A percentile compares a stretch with the other conserved stretches of the same genome.
phyloP scores from a whole-genome alignment of 2,329 filamentous ascomycete species.

The Cladosporium sp. region DNA sequence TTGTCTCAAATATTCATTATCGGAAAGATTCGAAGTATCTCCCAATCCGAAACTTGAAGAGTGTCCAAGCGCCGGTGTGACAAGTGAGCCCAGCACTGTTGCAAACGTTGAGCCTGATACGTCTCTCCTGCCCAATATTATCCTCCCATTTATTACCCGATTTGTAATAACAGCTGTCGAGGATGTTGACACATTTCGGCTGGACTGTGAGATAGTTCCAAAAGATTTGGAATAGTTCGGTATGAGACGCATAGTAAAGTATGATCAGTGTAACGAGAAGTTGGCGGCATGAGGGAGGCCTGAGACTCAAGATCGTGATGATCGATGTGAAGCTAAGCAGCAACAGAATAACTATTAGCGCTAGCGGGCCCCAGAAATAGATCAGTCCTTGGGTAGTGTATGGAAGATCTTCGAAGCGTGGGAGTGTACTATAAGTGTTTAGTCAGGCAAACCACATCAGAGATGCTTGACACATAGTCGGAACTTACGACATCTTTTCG shows the following conservation, averaged over 20 bases:
- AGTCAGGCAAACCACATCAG: neutral
- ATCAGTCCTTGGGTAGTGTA: neutral
- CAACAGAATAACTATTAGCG: neutral
- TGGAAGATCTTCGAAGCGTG: neutral
- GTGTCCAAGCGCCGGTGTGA: no score
- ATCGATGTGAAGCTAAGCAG: neutral
- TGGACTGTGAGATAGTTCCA: constrained; percentile 45
- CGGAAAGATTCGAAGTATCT: no score
- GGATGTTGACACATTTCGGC: constrained; percentile 42
- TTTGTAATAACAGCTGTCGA: constrained; percentile 45
- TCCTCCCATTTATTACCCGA: constrained; percentile 42
- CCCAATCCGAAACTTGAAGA: no score
- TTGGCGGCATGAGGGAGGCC: neutral
- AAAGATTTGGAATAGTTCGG: neutral
- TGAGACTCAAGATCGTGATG: neutral
- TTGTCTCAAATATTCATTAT: no score
- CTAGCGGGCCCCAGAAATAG: neutral
- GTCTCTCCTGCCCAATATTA: constrained; percentile 25
- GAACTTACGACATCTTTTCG: no score
- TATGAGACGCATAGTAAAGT: neutral
- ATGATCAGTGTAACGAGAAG: neutral
- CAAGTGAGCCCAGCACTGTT: no score
- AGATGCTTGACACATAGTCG: neutral
- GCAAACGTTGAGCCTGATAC: no score
- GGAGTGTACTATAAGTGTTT: neutral